Percentiles rank a stretch among this genome's conserved stretches.
Evolutionary conservation across 2,329 filamentous ascomycete genomes (phyloP).

Genomic region (Colletotrichum ledebouriae): DNA sequence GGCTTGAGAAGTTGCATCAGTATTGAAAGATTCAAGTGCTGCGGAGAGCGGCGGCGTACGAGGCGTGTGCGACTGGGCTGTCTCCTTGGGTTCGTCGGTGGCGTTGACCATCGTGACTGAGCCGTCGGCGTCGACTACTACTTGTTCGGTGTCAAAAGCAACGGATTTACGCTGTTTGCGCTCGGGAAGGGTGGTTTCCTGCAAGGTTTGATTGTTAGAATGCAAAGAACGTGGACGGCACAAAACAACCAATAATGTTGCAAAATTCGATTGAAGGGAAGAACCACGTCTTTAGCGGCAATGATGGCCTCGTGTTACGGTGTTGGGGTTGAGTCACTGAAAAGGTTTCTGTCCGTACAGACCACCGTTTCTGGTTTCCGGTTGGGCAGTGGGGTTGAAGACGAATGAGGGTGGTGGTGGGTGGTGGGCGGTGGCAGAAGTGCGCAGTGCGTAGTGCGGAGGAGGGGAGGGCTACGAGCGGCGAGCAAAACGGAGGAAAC

Average conservation of each 20-base stretch:
- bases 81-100: slow-evolving; percentile 81
- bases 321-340: slow-evolving; percentile 37
- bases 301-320: slow-evolving; percentile 17
- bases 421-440: slow-evolving; percentile 36
- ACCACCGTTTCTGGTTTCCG: slow-evolving; percentile 33
- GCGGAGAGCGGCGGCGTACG: slow-evolving; percentile 73
- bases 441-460: slow-evolving; percentile 27
- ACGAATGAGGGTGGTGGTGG: slow-evolving; percentile 29
- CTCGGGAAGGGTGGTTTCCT: slow-evolving; percentile 55
- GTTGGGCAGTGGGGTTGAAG: slow-evolving; percentile 40
- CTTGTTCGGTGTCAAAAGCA: slow-evolving; percentile 88
- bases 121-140: slow-evolving; percentile 91
- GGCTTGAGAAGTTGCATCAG: slow-evolving; percentile 61
- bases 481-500: slow-evolving; percentile 44
- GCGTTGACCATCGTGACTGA: slow-evolving; percentile 82
- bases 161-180: slow-evolving; percentile 92
- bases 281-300: slow-evolving; percentile 26
- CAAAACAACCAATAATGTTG: slow-evolving; percentile 1
- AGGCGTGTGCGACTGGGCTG: slow-evolving; percentile 83
- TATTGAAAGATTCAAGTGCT: slow-evolving; percentile 65
- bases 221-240: slow-evolving; percentile 3
- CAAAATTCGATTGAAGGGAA: slow-evolving; percentile 2
- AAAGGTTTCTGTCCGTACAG: slow-evolving; percentile 32
- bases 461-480: slow-evolving; percentile 41
- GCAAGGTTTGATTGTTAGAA: slow-evolving; percentile 34